Base-by-base conservation (phyloP, 1,284 basidiomycete genomes). In the Malassezia brasiliensis region DNA sequence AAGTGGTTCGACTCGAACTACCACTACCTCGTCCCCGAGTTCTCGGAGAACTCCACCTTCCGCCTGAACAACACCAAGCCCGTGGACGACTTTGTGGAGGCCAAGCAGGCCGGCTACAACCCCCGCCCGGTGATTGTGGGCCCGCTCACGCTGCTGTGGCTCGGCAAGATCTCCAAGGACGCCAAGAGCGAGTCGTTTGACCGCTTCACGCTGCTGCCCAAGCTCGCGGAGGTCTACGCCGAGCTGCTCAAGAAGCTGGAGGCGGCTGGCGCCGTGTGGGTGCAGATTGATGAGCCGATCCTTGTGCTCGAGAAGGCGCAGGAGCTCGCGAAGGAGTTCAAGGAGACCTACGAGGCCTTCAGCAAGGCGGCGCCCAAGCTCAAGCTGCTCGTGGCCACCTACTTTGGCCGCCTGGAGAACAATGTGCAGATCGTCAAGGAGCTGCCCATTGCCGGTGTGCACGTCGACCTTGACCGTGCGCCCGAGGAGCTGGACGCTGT, bases 1-100 rank as follows among this genome's bases (percentile, higher is more conserved):
- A 96, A 94, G 79, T 96, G 90, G 89, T 98, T 96, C 78, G 93
- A 98, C 80, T 96, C 91, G 55, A 99, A 98, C 84, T 98, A 98
- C 82, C 94, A 98, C 81, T 93, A 87, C 76, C 90, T 98, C 78
- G 93, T 96, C 63, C 93, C 91, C 60, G 94, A 98, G 80, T 84
- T 98, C 78, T 87, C 88, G 20, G 86, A 90, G 60, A 80, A 82
- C 72, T 89, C 87, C 58, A 84, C 91, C 67, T 96, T 98, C 85
- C 90, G 90, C 80, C 81, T 98, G 76, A 83, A 86, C 79, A 94
- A 94, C 85, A 94, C 94, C 81, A 75, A 75, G 66, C 84, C 87
- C 58, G 82, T 96, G 62, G 86, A 87, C 72, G 90, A 96, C 77
- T 98, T 85, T 80, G 84, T 87, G 65, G 94, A 98, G 81, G 94